These are phyloP conservation scores for Penicillium palitans DNA, from an alignment of 2,329 filamentous ascomycete genomes.

Conservation along the genomic window DNA sequence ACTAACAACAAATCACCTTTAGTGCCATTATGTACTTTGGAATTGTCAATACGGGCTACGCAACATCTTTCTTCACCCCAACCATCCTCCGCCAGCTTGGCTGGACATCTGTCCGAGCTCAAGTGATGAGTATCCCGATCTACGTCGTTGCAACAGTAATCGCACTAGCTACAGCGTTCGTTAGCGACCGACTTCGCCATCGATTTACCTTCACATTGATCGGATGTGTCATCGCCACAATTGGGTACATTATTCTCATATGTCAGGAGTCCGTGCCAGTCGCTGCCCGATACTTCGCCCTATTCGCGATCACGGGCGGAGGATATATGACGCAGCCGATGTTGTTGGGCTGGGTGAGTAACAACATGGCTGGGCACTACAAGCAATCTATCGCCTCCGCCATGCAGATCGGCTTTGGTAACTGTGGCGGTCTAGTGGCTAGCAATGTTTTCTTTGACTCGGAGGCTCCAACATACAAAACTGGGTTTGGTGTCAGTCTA, in stretches of 20 bases:
- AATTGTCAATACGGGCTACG: slow-evolving; percentile 53
- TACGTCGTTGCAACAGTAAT: slow-evolving; percentile 65
- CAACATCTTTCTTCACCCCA: slow-evolving; percentile 46
- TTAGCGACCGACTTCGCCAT: slow-evolving; percentile 53
- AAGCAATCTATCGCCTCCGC: slow-evolving; percentile 57
- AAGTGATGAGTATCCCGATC: slow-evolving; percentile 56
- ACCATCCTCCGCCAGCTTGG: slow-evolving; percentile 53
- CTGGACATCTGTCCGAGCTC: slow-evolving; percentile 53
- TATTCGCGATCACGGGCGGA: slow-evolving; percentile 57
- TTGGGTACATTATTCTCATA: slow-evolving; percentile 59
- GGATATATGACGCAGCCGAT: slow-evolving; percentile 58
- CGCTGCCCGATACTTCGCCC: slow-evolving; percentile 54
- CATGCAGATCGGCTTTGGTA: slow-evolving; percentile 48
- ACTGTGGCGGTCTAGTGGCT: slow-evolving; percentile 37
- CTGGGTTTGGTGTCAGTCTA: slow-evolving; percentile 31
- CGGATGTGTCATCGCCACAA: slow-evolving; percentile 51
- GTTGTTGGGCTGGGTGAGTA: slow-evolving; percentile 57
- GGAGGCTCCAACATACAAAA: slow-evolving; percentile 32
- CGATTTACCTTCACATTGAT: slow-evolving; percentile 57
- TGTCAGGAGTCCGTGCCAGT: slow-evolving; percentile 50
- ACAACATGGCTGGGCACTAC: slow-evolving; percentile 59
- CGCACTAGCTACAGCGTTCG: slow-evolving; percentile 52
- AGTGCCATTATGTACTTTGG: slow-evolving; percentile 64
- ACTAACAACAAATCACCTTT: slow-evolving; percentile 4
- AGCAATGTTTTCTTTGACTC: slow-evolving; percentile 35